phyloP scores from a whole-genome alignment of 148 eudicot genomes.

The Cornus florida region DNA sequence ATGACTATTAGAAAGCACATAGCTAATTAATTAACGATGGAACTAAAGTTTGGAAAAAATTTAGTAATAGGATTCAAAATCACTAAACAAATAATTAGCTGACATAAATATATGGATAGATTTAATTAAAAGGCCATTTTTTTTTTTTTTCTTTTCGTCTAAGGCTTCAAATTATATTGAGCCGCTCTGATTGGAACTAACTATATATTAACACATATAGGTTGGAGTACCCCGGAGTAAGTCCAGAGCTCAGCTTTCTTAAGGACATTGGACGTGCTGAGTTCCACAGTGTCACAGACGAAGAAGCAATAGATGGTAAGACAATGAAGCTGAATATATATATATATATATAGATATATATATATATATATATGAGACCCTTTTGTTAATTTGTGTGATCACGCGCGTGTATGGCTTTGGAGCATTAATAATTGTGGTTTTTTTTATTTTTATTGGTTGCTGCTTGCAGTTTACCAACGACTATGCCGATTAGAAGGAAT shows the following conservation, averaged over 20 bases:
- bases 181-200: no score
- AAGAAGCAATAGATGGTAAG: slow-evolving; percentile 75
- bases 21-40: no score
- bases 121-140: no score
- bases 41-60: no score
- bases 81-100: no score
- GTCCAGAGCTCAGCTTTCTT: slow-evolving; percentile 80
- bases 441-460: no score
- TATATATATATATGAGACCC: neutral
- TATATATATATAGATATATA: neutral
- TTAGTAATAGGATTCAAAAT: no score
- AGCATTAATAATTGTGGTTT: neutral
- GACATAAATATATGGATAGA: no score
- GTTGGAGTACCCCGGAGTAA: slow-evolving; percentile 78
- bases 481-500: slow-evolving; percentile 76
- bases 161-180: no score
- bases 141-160: no score
- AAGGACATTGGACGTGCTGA: slow-evolving; percentile 64
- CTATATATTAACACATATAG: slow-evolving; percentile 24
- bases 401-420: neutral
- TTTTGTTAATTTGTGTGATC: neutral
- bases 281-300: slow-evolving; percentile 57
- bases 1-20: no score
- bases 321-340: neutral
- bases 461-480: slow-evolving; percentile 52